Evolutionary conservation across 2,329 filamentous ascomycete species (phyloP).

Genomic region (Fusarium tanahbumbuense): DNA sequence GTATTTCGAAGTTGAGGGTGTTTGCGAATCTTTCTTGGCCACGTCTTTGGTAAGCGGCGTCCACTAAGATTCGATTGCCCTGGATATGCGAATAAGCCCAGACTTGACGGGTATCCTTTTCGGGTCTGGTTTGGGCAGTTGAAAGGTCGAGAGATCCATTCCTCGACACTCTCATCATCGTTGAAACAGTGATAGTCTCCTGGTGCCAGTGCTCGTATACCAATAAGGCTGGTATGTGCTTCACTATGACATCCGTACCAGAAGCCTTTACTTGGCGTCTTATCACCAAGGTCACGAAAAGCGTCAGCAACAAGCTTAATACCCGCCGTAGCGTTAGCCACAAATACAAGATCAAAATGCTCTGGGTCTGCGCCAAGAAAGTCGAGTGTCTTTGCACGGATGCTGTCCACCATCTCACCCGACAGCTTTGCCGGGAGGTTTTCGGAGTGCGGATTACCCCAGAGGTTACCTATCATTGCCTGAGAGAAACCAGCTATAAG

Average conservation of each 20-base stretch:
- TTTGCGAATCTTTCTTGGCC: constrained; percentile 58
- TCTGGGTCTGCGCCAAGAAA: constrained; percentile 70
- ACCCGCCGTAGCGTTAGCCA: constrained; percentile 71
- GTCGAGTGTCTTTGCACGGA: constrained; percentile 63
- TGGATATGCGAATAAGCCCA: constrained; percentile 70
- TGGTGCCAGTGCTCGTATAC: constrained; percentile 72
- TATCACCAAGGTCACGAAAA: constrained; percentile 65
- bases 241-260: constrained; percentile 72
- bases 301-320: constrained; percentile 71
- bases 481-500: constrained; percentile 66
- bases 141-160: constrained; percentile 53
- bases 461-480: constrained; percentile 67
- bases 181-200: constrained; percentile 68
- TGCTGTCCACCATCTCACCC: constrained; percentile 67
- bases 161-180: constrained; percentile 64
- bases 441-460: constrained; percentile 76
- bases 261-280: constrained; percentile 58
- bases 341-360: constrained; percentile 71
- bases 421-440: constrained; percentile 68
- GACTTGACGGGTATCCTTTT: constrained; percentile 32
- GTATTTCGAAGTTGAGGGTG: constrained; percentile 39
- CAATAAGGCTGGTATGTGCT: constrained; percentile 73
- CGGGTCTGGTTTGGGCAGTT: constrained; percentile 28
- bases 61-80: constrained; percentile 79
- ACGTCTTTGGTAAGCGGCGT: constrained; percentile 68